Percentiles rank a stretch among this genome's conserved stretches.
phyloP scores from a whole-genome alignment of 2,329 filamentous ascomycete genomes.

The Neurospora sp. region DNA sequence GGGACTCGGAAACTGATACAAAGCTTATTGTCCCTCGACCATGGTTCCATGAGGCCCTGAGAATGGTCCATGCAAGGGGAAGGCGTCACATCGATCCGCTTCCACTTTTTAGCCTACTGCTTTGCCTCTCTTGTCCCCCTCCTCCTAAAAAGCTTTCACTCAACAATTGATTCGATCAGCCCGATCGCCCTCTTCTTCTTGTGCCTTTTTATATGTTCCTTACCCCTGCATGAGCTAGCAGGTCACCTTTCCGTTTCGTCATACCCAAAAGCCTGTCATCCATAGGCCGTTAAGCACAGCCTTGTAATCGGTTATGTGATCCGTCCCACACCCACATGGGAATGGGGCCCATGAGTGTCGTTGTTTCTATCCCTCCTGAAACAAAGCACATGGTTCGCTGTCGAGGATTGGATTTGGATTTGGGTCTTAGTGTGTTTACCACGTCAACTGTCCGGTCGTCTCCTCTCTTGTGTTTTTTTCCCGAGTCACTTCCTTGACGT shows the following conservation, averaged over 20 bases:
- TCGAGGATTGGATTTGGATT: neutral
- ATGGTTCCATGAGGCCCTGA: neutral
- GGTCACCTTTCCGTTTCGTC: neutral
- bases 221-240: neutral
- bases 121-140: neutral
- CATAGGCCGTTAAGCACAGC: neutral
- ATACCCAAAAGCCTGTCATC: neutral
- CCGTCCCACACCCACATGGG: neutral
- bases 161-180: neutral
- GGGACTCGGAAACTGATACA: neutral
- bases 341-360: neutral
- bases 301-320: neutral
- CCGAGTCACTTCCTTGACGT: neutral
- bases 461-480: neutral
- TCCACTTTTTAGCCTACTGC: neutral
- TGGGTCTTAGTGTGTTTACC: neutral
- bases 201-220: neutral
- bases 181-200: neutral
- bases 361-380: neutral
- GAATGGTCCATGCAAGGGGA: neutral
- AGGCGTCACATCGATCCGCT: neutral
- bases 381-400: neutral
- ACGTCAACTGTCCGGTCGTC: neutral
- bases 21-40: neutral
- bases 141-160: neutral